Evolutionary conservation across 2,329 filamentous ascomycete genomes (phyloP), one percentile per base, ranked within the genome.

Genomic region (Calonectria multiphialidica): DNA sequence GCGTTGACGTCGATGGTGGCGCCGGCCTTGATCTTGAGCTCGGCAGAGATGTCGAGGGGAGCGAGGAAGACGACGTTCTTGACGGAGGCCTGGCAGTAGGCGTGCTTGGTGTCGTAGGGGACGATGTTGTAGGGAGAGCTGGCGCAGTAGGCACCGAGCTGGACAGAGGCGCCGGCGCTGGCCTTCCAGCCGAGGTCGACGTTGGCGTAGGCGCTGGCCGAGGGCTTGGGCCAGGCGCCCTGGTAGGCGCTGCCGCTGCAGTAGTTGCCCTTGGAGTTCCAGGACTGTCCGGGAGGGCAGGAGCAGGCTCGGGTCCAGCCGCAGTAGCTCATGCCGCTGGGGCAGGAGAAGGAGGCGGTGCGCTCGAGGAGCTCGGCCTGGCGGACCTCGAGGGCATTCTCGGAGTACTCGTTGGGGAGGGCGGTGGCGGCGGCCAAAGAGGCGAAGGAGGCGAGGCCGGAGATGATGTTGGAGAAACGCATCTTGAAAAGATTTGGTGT

Each of bases 271-370:
- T 73, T 65, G 53, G 76, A 70, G 50, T 87, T 84, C 72, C 83
- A 83, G 67, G 81, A 78, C 79, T 84, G 82, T 70, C 85, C 86
- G 16, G 85, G 82, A 16, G 82, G 72, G 71, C 87, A 87, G 18
- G 86, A 79, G 79, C 87, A 88, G 37, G 86, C 68, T 76, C 81
- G 81, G 71, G 80, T 81, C 83, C 83, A 84, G 71, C 80, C 78
- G 78, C 80, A 81, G 81, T 84, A 84, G 75, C 63, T 72, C 83
- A 84, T 84, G 75, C 72, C 71, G 15, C 66, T 69, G 42, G 82
- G 83, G 78, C 83, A 84, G 16, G 66, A 61, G 44, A 57, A 68
- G 37, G 47, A 66, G 2, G 47, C 33, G 74, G 71, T 75, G 53
- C 77, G 76, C 57, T 79, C 74, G 44, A 72, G 42, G 78, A 70